phyloP scores from a whole-genome alignment of 306 rosid genomes.

The Begonia loranthoides region DNA sequence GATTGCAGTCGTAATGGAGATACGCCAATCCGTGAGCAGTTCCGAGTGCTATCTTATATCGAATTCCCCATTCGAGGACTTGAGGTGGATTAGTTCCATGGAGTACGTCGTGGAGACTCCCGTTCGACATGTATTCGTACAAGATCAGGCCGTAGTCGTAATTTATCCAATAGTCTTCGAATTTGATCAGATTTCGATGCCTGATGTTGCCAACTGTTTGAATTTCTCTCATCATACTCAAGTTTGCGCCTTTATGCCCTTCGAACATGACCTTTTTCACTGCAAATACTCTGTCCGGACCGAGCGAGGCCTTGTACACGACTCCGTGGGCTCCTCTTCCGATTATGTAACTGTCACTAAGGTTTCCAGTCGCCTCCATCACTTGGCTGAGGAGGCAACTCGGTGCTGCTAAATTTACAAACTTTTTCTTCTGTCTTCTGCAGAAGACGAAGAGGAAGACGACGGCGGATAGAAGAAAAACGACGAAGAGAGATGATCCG shows the following conservation, averaged over 20 bases:
- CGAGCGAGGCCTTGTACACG: slow-evolving; percentile 51
- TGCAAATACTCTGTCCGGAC: slow-evolving; percentile 36
- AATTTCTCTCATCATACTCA: slow-evolving; percentile 59
- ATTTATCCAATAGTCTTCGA: slow-evolving; percentile 51
- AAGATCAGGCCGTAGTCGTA: slow-evolving; percentile 52
- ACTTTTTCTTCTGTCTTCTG: slow-evolving; percentile 23
- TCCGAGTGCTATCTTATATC: slow-evolving; percentile 58
- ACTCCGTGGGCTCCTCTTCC: slow-evolving; percentile 92
- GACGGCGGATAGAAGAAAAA: slow-evolving; percentile 26
- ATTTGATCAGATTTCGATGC: slow-evolving; percentile 63
- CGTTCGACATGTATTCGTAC: slow-evolving; percentile 68
- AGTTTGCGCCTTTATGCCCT: slow-evolving; percentile 26
- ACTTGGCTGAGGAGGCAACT: slow-evolving; percentile 34
- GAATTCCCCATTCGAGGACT: slow-evolving; percentile 45
- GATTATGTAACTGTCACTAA: slow-evolving; percentile 39
- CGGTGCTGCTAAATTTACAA: slow-evolving; percentile 22
- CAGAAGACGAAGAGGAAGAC: slow-evolving; percentile 13
- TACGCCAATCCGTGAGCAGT: slow-evolving; percentile 64
- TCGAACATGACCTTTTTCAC: slow-evolving; percentile 51
- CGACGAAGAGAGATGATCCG: slow-evolving; percentile 34
- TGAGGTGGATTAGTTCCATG: slow-evolving; percentile 37
- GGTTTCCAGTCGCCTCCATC: slow-evolving; percentile 50
- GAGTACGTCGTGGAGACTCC: slow-evolving; percentile 71
- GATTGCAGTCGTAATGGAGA: slow-evolving; percentile 73
- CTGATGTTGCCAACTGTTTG: slow-evolving; percentile 43